phyloP scores from a whole-genome alignment of 2,329 filamentous ascomycete genomes.

The Aureobasidium lini region DNA sequence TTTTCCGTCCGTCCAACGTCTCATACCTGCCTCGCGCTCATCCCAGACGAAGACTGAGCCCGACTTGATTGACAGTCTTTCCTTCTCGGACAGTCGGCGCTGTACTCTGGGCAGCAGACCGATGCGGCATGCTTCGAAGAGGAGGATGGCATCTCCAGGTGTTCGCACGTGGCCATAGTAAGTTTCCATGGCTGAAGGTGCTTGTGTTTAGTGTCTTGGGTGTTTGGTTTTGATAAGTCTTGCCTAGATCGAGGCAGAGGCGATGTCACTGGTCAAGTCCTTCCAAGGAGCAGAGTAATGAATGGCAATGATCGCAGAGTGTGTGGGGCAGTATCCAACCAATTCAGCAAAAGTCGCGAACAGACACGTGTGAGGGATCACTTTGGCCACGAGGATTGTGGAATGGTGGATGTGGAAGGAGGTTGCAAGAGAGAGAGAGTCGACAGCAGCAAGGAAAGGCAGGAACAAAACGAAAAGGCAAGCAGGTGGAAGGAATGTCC shows the following conservation, averaged over 20 bases:
- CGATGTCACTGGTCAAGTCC: background rate
- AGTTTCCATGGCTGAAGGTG: constrained; percentile 68
- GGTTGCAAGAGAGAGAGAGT: background rate
- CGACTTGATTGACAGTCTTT: constrained; percentile 89
- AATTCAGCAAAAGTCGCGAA: background rate
- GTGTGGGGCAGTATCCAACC: background rate
- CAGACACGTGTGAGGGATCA: background rate
- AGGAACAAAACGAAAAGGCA: background rate
- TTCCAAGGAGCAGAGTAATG: background rate
- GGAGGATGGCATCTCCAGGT: constrained; percentile 91
- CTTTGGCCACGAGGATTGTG: background rate
- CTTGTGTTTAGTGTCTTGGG: background rate
- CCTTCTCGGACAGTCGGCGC: constrained; percentile 88
- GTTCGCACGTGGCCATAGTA: constrained; percentile 93
- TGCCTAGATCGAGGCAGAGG: background rate
- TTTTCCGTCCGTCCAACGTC: constrained; percentile 96
- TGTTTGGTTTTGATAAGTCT: background rate
- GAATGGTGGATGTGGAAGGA: background rate
- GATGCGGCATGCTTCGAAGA: constrained; percentile 94
- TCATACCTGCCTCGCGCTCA: constrained; percentile 95
- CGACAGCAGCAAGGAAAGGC: background rate
- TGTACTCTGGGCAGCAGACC: constrained; percentile 88
- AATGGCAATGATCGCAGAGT: background rate
- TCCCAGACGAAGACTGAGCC: constrained; percentile 99
- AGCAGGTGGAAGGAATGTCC: constrained; percentile 5